These are phyloP conservation scores for Boletus eberwhitei DNA, from an alignment of 768 basidiomycete genomes.

Conservation along the genomic window DNA sequence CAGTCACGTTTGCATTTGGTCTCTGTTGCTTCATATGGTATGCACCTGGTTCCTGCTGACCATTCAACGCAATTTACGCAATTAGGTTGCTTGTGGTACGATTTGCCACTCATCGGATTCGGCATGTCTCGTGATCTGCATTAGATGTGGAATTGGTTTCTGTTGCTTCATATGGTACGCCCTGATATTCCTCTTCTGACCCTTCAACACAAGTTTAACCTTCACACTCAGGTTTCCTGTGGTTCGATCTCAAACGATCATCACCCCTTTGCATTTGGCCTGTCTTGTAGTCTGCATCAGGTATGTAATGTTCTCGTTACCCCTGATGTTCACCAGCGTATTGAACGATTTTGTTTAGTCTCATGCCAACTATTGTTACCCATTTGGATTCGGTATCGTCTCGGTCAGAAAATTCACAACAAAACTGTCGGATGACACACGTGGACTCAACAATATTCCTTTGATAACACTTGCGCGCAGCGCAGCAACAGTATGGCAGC, in stretches of 20 bases:
- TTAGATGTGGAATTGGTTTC: background rate
- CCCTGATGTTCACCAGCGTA: too few relatives aligned
- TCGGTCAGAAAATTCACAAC: conserved; percentile 11
- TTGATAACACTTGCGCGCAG: conserved; percentile 5
- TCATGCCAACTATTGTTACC: background rate
- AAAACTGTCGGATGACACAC: background rate
- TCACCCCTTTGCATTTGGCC: background rate
- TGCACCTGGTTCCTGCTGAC: background rate
- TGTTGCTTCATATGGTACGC: conserved; percentile 4
- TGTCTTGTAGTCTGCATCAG: background rate
- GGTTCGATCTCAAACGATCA: background rate
- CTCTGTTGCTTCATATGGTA: conserved; percentile 4
- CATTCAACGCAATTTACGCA: background rate
- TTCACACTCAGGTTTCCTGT: background rate
- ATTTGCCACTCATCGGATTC: background rate
- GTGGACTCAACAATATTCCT: conserved; percentile 12
- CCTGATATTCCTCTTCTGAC: background rate
- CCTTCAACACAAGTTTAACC: background rate
- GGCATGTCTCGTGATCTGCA: background rate
- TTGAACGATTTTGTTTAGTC: background rate
- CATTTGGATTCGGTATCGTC: conserved; percentile 7
- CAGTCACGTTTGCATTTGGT: background rate
- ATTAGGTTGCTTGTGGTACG: conserved; percentile 1
- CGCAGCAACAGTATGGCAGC: too few relatives aligned
- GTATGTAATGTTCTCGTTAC: background rate